Evolutionary conservation across 371 early-diverging fungal genomes (phyloP), one percentile per base, ranked within the genome.

Genomic region (Rhizopus stolonifer): DNA sequence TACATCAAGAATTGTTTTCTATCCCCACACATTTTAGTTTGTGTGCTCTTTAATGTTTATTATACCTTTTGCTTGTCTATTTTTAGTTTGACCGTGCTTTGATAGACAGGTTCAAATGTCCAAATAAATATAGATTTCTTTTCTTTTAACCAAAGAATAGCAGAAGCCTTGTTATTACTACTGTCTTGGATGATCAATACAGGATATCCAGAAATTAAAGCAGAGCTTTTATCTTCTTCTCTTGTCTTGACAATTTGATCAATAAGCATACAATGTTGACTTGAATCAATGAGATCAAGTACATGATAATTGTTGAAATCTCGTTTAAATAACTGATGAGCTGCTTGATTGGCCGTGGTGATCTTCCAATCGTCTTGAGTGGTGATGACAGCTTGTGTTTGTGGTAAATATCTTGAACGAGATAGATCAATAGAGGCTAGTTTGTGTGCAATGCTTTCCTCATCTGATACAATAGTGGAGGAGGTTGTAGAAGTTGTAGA

Each of bases 51-150:
- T n/a, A n/a, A n/a, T n/a, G n/a, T n/a, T n/a, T n/a, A n/a, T n/a
- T n/a, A n/a, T 56, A 42, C 56, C 15, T 21, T 18, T 9, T 42
- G 15, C 8, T 43, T 25, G 10, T 51, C 23, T 1, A 74, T 43
- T 1, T 49, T 44, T 14, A 77, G 49, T 40, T 65, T 63, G 5
- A 82, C 75, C 4, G 76, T 65, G 2, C 71, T 76, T 59, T 85
- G 85, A 46, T 73, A 71, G 15, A 85, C 79, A 56, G 83, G 82
- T 65, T 87, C 86, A 57, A 87, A 79, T 13, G 85, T 84, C 87
- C 87, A 87, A 18, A 87, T 87, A 46, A 80, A 80, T n/a, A 85
- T 69, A 0, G 68, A 61, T 29, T 64, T 74, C 47, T 82, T 81
- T 46, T 78, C 81, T 49, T 87, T 87, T 25, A 87, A 69, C 87